Conservation (phyloP, 2,329 filamentous ascomycete species). For the Fusarium ramigenum region DNA sequence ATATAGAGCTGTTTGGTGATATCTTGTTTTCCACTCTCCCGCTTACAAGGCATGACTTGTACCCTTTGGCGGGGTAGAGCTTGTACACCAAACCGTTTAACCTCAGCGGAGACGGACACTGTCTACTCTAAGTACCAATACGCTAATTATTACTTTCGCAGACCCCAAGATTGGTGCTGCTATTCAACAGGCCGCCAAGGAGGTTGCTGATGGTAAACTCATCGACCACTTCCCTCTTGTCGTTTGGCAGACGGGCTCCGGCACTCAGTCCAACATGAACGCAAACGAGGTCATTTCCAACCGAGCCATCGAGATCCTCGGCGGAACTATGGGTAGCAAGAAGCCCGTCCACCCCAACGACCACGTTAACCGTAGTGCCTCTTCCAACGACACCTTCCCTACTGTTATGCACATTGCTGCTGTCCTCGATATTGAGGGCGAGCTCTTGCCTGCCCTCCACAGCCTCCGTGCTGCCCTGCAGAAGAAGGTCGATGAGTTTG, state of each 20-base stretch:
- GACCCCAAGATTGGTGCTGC: conserved; percentile 90
- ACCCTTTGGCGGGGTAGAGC: not conserved
- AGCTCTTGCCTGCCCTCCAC: conserved; percentile 83
- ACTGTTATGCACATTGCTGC: conserved; percentile 99
- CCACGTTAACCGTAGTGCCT: conserved; percentile 99
- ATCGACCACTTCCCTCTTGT: conserved; percentile 98
- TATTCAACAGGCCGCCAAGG: conserved; percentile 91
- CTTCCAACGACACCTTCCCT: conserved; percentile 98
- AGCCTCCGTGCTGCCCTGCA: conserved; percentile 86
- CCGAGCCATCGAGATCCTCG: conserved; percentile 96
- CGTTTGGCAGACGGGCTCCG: conserved; percentile 98
- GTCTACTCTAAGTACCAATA: not conserved
- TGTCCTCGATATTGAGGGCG: conserved; percentile 88
- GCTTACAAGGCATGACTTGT: not conserved
- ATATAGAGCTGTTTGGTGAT: not conserved
- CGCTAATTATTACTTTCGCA: conserved; percentile 47
- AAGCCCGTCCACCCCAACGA: conserved; percentile 99
- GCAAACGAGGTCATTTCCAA: conserved; percentile 99
- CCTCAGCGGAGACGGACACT: not conserved
- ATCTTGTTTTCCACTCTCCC: not conserved
- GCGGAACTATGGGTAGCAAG: conserved; percentile 93
- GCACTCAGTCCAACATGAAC: conserved; percentile 99
- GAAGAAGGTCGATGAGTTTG: conserved; percentile 88
- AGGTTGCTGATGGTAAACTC: conserved; percentile 93
- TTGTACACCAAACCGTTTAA: not conserved